Conservation (phyloP, 768 basidiomycete species). For the Lactarius quietus region DNA sequence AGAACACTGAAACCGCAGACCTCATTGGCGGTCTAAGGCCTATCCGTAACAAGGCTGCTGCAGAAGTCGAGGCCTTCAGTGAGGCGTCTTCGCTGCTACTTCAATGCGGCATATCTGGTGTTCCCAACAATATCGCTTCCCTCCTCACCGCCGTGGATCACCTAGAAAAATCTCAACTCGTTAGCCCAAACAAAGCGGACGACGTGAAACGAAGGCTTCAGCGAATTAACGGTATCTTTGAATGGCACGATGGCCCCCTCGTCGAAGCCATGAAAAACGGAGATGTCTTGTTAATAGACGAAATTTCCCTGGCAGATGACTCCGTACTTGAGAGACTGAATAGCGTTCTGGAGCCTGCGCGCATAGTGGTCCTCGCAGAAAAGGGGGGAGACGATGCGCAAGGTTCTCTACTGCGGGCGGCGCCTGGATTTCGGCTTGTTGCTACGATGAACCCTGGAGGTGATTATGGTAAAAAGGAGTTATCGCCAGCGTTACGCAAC, state of each 20-base stretch:
- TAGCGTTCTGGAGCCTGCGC: conserved; percentile 89
- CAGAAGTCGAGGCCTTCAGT: conserved; percentile 47
- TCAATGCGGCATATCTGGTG: conserved; percentile 37
- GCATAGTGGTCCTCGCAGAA: conserved; percentile 90
- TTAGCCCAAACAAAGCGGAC: conserved; percentile 31
- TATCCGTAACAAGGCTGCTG: conserved; percentile 64
- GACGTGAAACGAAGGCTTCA: conserved; percentile 45
- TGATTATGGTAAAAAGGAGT: conserved; percentile 98
- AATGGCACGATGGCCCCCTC: conserved; percentile 97
- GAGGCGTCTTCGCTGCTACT: conserved; percentile 43
- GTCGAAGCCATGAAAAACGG: conserved; percentile 86
- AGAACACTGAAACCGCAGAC: conserved; percentile 97
- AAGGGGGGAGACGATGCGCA: conserved; percentile 74
- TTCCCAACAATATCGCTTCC: conserved; percentile 29
- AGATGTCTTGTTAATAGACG: conserved; percentile 87
- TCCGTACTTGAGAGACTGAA: conserved; percentile 97
- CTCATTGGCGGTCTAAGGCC: conserved; percentile 92
- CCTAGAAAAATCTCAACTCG: conserved; percentile 23
- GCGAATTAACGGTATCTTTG: conserved; percentile 74
- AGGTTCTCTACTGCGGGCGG: conserved; percentile 62
- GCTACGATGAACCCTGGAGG: conserved; percentile 99
- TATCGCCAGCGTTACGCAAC: conserved; percentile 94
- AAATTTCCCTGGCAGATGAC: conserved; percentile 96
- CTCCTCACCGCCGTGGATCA: conserved; percentile 31
- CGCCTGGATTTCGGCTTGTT: conserved; percentile 74